Percentiles rank a stretch among this genome's conserved stretches.
phyloP scores from a whole-genome alignment of 768 basidiomycete genomes.

The Naganishia randhawae region DNA sequence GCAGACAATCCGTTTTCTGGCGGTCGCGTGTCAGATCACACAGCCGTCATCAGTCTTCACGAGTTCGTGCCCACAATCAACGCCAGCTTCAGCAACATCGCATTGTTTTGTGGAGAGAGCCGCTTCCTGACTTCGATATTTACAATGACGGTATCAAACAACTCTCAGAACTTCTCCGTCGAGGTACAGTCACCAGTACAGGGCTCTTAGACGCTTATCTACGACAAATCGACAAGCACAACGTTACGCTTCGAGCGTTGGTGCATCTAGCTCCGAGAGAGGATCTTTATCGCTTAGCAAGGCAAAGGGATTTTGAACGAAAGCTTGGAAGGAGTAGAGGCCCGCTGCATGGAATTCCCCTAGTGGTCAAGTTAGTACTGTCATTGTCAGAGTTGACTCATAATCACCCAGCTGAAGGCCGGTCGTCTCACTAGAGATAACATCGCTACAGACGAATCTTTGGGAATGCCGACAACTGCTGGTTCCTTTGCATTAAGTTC shows the following conservation, averaged over 20 bases:
- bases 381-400: background rate
- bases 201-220: constrained; percentile 28
- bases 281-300: constrained; percentile 27
- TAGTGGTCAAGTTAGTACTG: constrained; percentile 23
- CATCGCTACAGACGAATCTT: constrained; percentile 37
- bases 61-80: background rate
- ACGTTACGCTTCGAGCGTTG: constrained; percentile 30
- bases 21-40: background rate
- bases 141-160: constrained; percentile 25
- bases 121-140: constrained; percentile 16
- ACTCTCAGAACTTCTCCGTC: constrained; percentile 27
- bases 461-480: constrained; percentile 44
- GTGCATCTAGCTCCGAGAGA: constrained; percentile 31
- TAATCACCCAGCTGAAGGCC: background rate
- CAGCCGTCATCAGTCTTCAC: background rate
- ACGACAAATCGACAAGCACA: constrained; percentile 29
- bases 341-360: constrained; percentile 21
- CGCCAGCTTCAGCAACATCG: background rate
- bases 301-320: constrained; percentile 26
- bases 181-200: constrained; percentile 26
- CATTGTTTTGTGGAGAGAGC: background rate
- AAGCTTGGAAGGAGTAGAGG: constrained; percentile 22
- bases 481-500: constrained; percentile 31
- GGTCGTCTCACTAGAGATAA: constrained; percentile 34
- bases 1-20: background rate